Percentiles rank a stretch among this genome's conserved stretches.
Conservation (phyloP, 192 early-diverging fungal species). For the Entrophospora sp. region DNA sequence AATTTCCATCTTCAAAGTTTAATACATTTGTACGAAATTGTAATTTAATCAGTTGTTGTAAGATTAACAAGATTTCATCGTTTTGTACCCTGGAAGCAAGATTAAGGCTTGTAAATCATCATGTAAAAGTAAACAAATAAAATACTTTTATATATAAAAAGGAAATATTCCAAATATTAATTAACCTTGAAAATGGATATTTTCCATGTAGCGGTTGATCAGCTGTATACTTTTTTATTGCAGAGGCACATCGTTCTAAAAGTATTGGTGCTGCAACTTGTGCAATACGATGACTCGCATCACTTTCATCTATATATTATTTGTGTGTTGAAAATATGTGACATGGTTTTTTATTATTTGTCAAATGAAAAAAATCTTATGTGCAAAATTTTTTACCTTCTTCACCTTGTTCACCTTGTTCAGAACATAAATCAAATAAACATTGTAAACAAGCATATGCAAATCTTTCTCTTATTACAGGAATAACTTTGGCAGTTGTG, state of each 20-base stretch:
- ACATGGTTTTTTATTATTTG: no score
- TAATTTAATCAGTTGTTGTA: slow-evolving; percentile 41
- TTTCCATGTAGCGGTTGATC: slow-evolving; percentile 62
- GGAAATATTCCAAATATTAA: no score
- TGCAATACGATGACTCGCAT: slow-evolving; percentile 50
- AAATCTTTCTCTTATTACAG: slow-evolving; percentile 56
- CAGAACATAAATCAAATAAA: slow-evolving; percentile 58
- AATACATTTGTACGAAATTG: slow-evolving; percentile 39
- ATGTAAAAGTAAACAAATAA: slow-evolving; percentile 4
- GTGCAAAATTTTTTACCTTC: no score
- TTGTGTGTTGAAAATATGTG: no score
- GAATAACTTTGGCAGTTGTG: slow-evolving; percentile 47
- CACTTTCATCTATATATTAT: neutral
- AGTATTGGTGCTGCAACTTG: slow-evolving; percentile 50
- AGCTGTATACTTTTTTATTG: slow-evolving; percentile 49
- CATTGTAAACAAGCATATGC: slow-evolving; percentile 53
- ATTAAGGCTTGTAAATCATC: slow-evolving; percentile 17
- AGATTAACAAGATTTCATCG: slow-evolving; percentile 46
- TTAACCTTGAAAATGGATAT: slow-evolving; percentile 58
- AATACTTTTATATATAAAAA: no score
- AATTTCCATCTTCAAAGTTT: slow-evolving; percentile 24
- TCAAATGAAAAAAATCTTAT: no score
- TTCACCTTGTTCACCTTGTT: slow-evolving; percentile 31
- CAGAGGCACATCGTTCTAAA: slow-evolving; percentile 48
- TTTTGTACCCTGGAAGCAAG: slow-evolving; percentile 42